Base-by-base conservation (phyloP, 2,329 filamentous ascomycete genomes). In the Intubia oerlemansii region DNA sequence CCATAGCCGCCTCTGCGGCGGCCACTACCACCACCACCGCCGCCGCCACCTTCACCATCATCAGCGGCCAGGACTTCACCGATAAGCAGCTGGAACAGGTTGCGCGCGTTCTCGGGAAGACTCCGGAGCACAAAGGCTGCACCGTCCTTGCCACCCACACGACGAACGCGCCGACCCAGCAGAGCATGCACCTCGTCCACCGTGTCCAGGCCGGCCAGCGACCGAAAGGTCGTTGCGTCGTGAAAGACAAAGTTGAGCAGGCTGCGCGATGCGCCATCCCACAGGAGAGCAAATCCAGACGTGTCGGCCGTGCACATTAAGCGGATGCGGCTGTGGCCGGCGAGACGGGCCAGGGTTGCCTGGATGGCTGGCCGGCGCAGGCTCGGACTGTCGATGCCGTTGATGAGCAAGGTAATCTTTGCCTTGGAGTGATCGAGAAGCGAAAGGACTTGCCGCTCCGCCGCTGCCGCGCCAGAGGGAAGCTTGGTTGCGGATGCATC, bases 141-240 rank as follows among this genome's bases (percentile, higher is more conserved):
- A 36, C 88, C 88, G 43, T 93, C 85, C 44, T 82, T 78, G 25
- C 88, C 88, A 30, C 81, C 82, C 7, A 85, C 64, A 24, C 80
- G 69, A 29, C 77, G 63, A 14, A 79, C 71, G 41, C 73, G 81
- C 30, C 81, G 69, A 26, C 84, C 82, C 0, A 95, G 64, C 1
- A 93, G 62, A 42, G 79, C 73, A 46, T 92, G 79, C 10, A 95
- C 82, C 36, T 82, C 78, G 46, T 95, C 82, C 4, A 95, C 81
- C 2, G 79, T 70, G 42, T 91, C 80, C 4, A 63, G 60, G 9
- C 62, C 57, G 10, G 31, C 29, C 40, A 78, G 80, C 1, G 79
- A 62, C 1, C 66, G 59, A 44, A 92, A 93, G 0, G 88, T 95
- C 1, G 88, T 95, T 42, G 76, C 76, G 52, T 98, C 84, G 53